These are phyloP conservation scores for Suhomyces maxii DNA, from an alignment of 1,139 yeast species.

Conservation along the genomic window DNA sequence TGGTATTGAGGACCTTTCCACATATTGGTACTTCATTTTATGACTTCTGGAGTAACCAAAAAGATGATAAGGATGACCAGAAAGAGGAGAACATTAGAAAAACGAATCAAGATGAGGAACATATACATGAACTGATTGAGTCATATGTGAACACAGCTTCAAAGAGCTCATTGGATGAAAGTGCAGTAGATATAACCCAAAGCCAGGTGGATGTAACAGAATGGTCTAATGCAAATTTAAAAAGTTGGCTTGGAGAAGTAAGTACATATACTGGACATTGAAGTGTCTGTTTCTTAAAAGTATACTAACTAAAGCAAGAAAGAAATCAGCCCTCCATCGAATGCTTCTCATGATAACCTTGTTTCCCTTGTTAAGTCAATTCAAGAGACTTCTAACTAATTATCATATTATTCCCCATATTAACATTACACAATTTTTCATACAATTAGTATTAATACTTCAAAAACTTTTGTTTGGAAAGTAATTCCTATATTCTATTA, in stretches of 20 bases:
- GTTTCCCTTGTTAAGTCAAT: slow-evolving; percentile 49
- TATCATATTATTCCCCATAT: slow-evolving; percentile 21
- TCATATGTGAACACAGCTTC: slow-evolving; percentile 3
- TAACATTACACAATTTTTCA: slow-evolving; percentile 22
- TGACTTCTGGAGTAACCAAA: slow-evolving; percentile 21
- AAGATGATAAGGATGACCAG: slow-evolving; percentile 12
- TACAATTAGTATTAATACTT: slow-evolving; percentile 5
- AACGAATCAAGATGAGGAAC: slow-evolving; percentile 3
- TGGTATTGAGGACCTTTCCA: slow-evolving; percentile 53
- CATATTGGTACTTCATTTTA: slow-evolving; percentile 39
- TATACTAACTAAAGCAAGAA: slow-evolving; percentile 42
- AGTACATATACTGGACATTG: slow-evolving; percentile 18
- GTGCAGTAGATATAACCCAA: slow-evolving; percentile 9
- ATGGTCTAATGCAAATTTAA: slow-evolving; percentile 44
- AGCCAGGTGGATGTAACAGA: slow-evolving; percentile 32
- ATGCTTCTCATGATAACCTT: slow-evolving; percentile 49
- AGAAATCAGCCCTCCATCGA: slow-evolving; percentile 48
- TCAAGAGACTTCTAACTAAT: slow-evolving; percentile 29
- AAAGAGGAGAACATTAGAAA: slow-evolving; percentile 3
- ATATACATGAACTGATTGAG: slow-evolving; percentile 7
- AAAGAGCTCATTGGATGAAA: slow-evolving; percentile 6
- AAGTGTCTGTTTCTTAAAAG: neutral
- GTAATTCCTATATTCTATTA: neutral
- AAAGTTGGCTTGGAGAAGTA: slow-evolving; percentile 35
- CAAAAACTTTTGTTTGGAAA: neutral